Evolutionary conservation across 371 early-diverging fungal genomes (phyloP).

Genomic region (Rhizomucor miehei): DNA sequence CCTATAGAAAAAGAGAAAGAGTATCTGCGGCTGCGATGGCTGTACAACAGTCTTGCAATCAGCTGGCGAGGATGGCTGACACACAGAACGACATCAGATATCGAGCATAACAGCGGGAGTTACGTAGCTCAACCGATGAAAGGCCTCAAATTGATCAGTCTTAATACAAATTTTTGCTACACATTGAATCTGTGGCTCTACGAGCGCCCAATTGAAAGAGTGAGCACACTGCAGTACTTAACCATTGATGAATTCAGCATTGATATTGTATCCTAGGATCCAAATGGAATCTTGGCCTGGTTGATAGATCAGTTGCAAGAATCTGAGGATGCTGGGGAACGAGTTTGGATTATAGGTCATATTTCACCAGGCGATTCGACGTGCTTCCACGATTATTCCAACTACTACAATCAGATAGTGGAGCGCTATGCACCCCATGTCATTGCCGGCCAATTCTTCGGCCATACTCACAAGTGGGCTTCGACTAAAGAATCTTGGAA

Average conservation of each 20-base stretch:
- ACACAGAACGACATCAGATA: slow-evolving; percentile 13
- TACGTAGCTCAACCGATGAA: slow-evolving; percentile 40
- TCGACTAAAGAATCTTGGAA: background rate
- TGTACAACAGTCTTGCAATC: slow-evolving; percentile 42
- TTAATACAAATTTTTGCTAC: slow-evolving; percentile 68
- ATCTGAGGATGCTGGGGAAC: slow-evolving; percentile 49
- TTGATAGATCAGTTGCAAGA: slow-evolving; percentile 48
- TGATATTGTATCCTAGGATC: slow-evolving; percentile 34
- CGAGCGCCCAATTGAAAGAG: slow-evolving; percentile 28
- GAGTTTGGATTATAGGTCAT: slow-evolving; percentile 63
- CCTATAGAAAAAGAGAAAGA: slow-evolving; percentile 20
- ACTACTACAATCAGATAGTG: slow-evolving; percentile 56
- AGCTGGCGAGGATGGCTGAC: slow-evolving; percentile 58
- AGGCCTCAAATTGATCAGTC: slow-evolving; percentile 53
- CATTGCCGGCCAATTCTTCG: slow-evolving; percentile 61
- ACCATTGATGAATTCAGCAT: background rate
- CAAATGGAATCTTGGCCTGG: slow-evolving; percentile 53
- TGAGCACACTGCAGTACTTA: background rate
- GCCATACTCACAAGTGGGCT: slow-evolving; percentile 53
- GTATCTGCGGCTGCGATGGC: slow-evolving; percentile 41
- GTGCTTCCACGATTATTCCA: slow-evolving; percentile 59
- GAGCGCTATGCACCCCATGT: slow-evolving; percentile 60
- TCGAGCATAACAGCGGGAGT: slow-evolving; percentile 45
- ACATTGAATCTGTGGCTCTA: slow-evolving; percentile 54
- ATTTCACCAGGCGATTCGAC: slow-evolving; percentile 50